Evolutionary conservation across 768 basidiomycete species (phyloP).

Genomic region (Russula lepida): DNA sequence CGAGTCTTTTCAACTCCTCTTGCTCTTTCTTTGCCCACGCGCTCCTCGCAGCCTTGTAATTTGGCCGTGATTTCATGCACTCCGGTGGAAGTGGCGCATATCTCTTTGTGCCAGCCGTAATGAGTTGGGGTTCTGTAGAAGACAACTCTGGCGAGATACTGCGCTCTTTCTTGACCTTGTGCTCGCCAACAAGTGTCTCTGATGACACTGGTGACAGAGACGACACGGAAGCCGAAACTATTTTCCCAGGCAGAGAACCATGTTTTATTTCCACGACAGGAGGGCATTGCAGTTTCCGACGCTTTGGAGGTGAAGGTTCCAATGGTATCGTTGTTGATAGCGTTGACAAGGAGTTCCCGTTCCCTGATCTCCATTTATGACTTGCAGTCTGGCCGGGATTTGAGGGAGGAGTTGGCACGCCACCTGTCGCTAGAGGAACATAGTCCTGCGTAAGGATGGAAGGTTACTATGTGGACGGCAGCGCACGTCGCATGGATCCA

Average conservation of each 20-base stretch:
- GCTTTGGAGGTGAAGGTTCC: neutral
- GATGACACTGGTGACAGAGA: conserved; percentile 1
- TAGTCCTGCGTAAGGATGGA: neutral
- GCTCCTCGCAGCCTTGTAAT: conserved; percentile 4
- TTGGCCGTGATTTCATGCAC: conserved; percentile 9
- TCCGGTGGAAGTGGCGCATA: conserved; percentile 15
- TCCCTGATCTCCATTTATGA: neutral
- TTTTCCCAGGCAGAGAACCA: neutral
- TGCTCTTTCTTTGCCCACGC: conserved; percentile 16
- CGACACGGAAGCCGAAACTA: neutral
- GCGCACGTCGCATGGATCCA: neutral
- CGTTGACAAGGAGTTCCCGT: neutral
- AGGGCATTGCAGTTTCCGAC: neutral
- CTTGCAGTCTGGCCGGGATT: neutral
- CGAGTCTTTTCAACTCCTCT: conserved; percentile 5
- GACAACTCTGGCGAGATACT: conserved; percentile 11
- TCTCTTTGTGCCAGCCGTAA: conserved; percentile 14
- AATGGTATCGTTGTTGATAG: neutral
- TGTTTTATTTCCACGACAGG: neutral
- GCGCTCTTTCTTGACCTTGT: conserved; percentile 14
- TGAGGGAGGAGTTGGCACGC: neutral
- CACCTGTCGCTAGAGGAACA: neutral
- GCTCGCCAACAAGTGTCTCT: conserved; percentile 7
- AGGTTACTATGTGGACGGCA: neutral
- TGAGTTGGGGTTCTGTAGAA: neutral